Conservation (phyloP, 164 flowering plant species). For the Akebia trifoliata region DNA sequence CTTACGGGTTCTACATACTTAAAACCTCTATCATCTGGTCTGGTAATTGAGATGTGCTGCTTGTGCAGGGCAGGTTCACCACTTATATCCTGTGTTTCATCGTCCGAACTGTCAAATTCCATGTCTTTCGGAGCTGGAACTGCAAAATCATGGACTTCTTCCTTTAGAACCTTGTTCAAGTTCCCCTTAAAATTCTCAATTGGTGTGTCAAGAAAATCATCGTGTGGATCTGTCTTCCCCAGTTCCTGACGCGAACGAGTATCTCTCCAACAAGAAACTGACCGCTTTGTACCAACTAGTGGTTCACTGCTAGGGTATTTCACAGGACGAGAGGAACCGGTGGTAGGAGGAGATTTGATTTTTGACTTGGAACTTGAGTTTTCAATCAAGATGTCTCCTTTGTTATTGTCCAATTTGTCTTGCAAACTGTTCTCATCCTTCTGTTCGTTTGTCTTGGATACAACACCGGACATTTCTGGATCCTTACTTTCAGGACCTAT, state of each 20-base stretch:
- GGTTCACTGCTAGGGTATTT: conserved; percentile 23
- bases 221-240: conserved; percentile 77
- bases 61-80: conserved; percentile 25
- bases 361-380: conserved; percentile 19
- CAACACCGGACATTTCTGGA: conserved; percentile 16
- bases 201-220: conserved; percentile 92
- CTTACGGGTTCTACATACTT: conserved; percentile 81
- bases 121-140: conserved; percentile 26
- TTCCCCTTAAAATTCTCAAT: conserved; percentile 56
- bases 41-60: conserved; percentile 28
- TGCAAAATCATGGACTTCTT: conserved; percentile 28
- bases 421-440: conserved; percentile 19
- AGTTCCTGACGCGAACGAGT: conserved; percentile 58
- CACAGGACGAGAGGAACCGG: conserved; percentile 21
- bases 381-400: conserved; percentile 18
- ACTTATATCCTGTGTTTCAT: conserved; percentile 68
- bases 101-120: conserved; percentile 46
- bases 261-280: conserved; percentile 66
- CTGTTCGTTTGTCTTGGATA: conserved; percentile 17
- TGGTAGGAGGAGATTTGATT: conserved; percentile 20
- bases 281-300: conserved; percentile 45
- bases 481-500: conserved; percentile 23
- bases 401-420: conserved; percentile 26
- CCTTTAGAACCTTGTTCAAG: conserved; percentile 38
- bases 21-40: conserved; percentile 33